These are phyloP conservation scores for Xylaria sp. DNA, from an alignment of 2,329 filamentous ascomycete species.

Conservation along the genomic window DNA sequence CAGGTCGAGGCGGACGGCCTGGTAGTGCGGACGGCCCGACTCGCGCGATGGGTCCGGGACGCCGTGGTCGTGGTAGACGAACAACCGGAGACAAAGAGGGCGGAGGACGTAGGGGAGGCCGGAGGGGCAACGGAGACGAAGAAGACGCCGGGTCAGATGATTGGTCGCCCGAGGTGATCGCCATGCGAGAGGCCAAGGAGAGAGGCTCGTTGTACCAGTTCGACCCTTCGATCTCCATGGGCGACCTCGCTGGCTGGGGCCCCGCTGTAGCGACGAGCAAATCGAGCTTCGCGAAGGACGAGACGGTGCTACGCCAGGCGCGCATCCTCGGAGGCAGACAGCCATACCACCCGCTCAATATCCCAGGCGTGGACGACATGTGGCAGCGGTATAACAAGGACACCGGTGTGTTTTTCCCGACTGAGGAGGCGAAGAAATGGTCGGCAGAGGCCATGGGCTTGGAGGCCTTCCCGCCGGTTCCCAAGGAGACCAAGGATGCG, in stretches of 20 bases:
- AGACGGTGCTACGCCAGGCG: conserved; percentile 46
- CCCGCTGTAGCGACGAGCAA: conserved; percentile 44
- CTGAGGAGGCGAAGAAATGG: conserved; percentile 41
- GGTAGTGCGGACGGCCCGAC: neutral
- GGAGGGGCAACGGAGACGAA: neutral
- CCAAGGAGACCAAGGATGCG: conserved; percentile 35
- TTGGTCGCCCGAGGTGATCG: conserved; percentile 9
- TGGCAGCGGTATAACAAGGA: conserved; percentile 33
- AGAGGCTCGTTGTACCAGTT: conserved; percentile 40
- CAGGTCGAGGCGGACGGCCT: neutral
- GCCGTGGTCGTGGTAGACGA: neutral
- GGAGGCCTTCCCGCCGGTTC: conserved; percentile 24
- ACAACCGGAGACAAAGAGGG: too few species aligned
- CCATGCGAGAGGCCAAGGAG: conserved; percentile 33
- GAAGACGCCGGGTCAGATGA: neutral
- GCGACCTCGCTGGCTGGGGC: conserved; percentile 45
- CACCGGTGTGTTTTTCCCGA: conserved; percentile 48
- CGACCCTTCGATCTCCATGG: conserved; percentile 43
- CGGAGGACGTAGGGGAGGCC: too few species aligned
- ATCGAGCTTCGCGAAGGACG: conserved; percentile 40
- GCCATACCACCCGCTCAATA: conserved; percentile 39
- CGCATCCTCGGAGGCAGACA: conserved; percentile 47
- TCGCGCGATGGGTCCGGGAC: neutral
- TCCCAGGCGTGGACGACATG: conserved; percentile 32
- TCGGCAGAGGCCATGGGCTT: conserved; percentile 27